A percentile compares a stretch with the other conserved stretches of the same genome.
These are phyloP conservation scores for Beta corolliflora DNA, from an alignment of 179 eudicot genomes.

Conservation along the genomic window DNA sequence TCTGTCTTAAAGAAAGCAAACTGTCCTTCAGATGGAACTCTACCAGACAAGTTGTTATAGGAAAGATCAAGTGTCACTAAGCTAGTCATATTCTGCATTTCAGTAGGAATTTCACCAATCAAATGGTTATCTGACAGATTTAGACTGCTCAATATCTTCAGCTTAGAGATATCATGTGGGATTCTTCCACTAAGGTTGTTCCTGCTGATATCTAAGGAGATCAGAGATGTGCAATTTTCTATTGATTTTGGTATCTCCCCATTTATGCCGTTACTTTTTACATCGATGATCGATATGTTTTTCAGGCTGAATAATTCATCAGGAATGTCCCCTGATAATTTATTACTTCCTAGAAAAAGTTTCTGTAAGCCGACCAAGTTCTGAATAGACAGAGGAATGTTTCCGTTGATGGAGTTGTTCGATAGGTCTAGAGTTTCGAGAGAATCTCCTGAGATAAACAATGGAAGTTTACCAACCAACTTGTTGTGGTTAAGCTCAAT, in stretches of 20 bases:
- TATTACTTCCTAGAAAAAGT: slow-evolving; percentile 46
- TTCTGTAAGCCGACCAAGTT: slow-evolving; percentile 34
- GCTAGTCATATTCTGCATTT: slow-evolving; percentile 31
- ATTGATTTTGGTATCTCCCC: slow-evolving; percentile 53
- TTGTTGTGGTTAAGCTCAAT: slow-evolving; percentile 55
- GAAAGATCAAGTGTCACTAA: slow-evolving; percentile 43
- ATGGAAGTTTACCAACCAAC: slow-evolving; percentile 56
- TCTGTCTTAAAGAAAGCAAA: slow-evolving; percentile 39
- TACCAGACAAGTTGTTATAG: slow-evolving; percentile 42
- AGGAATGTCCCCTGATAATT: slow-evolving; percentile 55
- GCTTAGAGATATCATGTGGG: slow-evolving; percentile 31
- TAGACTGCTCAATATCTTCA: slow-evolving; percentile 28
- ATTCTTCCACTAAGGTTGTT: slow-evolving; percentile 37
- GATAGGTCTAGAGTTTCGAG: slow-evolving; percentile 42
- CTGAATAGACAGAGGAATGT: slow-evolving; percentile 48
- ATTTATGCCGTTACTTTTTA: slow-evolving; percentile 47
- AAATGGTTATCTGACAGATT: slow-evolving; percentile 39
- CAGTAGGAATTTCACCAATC: slow-evolving; percentile 30
- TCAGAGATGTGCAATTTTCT: slow-evolving; percentile 37
- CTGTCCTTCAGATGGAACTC: slow-evolving; percentile 45
- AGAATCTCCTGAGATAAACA: slow-evolving; percentile 29
- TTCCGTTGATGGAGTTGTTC: slow-evolving; percentile 50
- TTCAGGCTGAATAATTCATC: slow-evolving; percentile 43
- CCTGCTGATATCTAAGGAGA: slow-evolving; percentile 52
- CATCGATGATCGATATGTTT: slow-evolving; percentile 32